Base-by-base conservation (phyloP, 768 basidiomycete genomes). In the Pisolithus marmoratus region DNA sequence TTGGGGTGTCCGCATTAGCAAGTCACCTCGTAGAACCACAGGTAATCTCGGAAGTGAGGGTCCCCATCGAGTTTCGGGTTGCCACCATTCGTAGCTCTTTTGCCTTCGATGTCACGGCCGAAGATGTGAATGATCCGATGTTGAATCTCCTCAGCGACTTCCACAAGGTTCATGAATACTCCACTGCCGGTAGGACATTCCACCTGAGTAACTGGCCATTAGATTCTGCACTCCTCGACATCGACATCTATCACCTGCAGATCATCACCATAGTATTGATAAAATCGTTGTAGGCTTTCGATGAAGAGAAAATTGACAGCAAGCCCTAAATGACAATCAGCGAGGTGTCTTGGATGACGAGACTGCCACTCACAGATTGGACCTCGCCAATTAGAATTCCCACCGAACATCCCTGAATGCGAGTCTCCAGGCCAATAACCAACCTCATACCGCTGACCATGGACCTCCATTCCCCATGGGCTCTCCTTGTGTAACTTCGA, bases 111-210 rank as follows among this genome's bases (percentile, higher is more conserved):
- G 64, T 99, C 95, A 24, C 94, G 83, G n/a, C 90, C 85, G 62
- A 99, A 99, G 60, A 99, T 93, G 68, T 98, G 94, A 51, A 98
- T 99, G 55, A 98, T 84, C n/a, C 96, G 86, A 64, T 98, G 95
- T 68, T 98, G 96, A 51, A 99, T 94, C 69, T 99, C 96, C 62
- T 97, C 95, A 5, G 96, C 93, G 19, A 95, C 93, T 52, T 82
- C 79, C 9, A 87, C 90, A 8, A 99, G 82, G 64, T 93, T 90
- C 94, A 97, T 97, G 70, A 86, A 92, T 59, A 96, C 94, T n/a
- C 96, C 96, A 56, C 87, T 90, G 24, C 94, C 93, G 0, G 92
- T 94, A 5, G 96, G 96, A 62, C 96, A 99, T 69, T 99, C 96
- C 26, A 95, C 86, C 75, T 81, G 49, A 7, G 48, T 26, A 24